Evolutionary conservation across 495 filamentous ascomycete species (phyloP).

Genomic region (Aspergillus nidulans): DNA sequence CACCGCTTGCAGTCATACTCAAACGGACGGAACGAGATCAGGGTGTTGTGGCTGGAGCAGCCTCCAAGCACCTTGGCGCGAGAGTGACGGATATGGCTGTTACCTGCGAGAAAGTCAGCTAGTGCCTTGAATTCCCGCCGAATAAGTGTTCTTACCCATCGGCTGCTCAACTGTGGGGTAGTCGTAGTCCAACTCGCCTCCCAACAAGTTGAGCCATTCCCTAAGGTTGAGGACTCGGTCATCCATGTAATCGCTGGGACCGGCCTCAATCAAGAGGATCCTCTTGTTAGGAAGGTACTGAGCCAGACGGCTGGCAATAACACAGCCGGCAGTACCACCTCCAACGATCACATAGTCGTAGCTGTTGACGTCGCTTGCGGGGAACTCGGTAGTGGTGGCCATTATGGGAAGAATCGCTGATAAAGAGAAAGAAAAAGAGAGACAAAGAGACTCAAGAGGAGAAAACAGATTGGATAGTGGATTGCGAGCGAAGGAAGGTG

Average conservation of each 20-base stretch:
- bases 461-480: too few relatives aligned
- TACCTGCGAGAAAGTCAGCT: conserved; percentile 45
- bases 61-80: conserved; percentile 81
- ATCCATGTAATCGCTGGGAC: conserved; percentile 58
- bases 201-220: conserved; percentile 73
- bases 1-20: conserved; percentile 72
- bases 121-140: not conserved
- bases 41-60: conserved; percentile 82
- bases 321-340: conserved; percentile 83
- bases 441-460: conserved; percentile 5
- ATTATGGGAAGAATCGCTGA: conserved; percentile 32
- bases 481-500: too few relatives aligned
- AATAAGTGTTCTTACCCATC: conserved; percentile 51
- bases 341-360: conserved; percentile 87
- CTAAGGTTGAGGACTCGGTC: conserved; percentile 70
- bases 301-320: conserved; percentile 68
- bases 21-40: conserved; percentile 81
- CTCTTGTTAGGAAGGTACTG: conserved; percentile 63
- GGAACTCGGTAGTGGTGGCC: conserved; percentile 58
- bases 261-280: conserved; percentile 63
- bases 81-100: conserved; percentile 78
- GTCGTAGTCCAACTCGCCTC: conserved; percentile 80
- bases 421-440: not conserved
- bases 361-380: conserved; percentile 55
- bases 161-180: conserved; percentile 84